Base-by-base conservation (phyloP, 345 rosid genomes). In the Brassica juncea region DNA sequence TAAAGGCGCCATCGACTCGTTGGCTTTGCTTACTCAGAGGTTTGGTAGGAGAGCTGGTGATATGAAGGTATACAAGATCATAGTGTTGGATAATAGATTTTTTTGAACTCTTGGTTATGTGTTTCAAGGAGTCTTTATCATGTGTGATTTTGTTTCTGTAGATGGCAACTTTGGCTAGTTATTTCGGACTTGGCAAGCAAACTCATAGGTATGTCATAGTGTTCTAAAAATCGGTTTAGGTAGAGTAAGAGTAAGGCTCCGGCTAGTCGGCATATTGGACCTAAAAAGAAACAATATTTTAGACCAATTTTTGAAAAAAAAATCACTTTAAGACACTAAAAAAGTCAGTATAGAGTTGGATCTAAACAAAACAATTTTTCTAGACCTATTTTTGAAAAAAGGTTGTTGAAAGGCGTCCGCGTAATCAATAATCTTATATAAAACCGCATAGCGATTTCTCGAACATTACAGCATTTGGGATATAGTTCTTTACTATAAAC, bases 41-140 rank as follows among this genome's bases (percentile, higher is more conserved):
- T 91, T 95, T 65, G 97, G 99, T 62, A 90, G 92, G 74, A 87
- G 98, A 88, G 98, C 98, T 47, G 93, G 98, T 10, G 83, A 92
- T 82, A 89, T 94, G 99, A 94, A 92, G 90, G 98, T 88, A 82
- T 27, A 35, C 7, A 0, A 12, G 57, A 23, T 69, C 8, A 49
- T n/a, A 47, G 4, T 68, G 11, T 23, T 68, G 42, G 49, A 10
- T 60, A 12, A 25, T 49, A 30, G 42, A 23, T 15, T 12, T 19
- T 60, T 19, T 4, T 32, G 35, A 32, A 21, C 25, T 2, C 35
- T 65, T 19, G 12, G 28, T 57, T 65, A 12, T 15, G 54, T 25
- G 66, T 54, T 64, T 54, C 9, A 35, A 54, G 32, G 8, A 37
- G 72, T 67, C 35, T 42, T 49, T 39, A 23, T 74, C 54, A 1